phyloP scores from a whole-genome alignment of 2,329 filamentous ascomycete genomes.

The Tolypocladium sp. region DNA sequence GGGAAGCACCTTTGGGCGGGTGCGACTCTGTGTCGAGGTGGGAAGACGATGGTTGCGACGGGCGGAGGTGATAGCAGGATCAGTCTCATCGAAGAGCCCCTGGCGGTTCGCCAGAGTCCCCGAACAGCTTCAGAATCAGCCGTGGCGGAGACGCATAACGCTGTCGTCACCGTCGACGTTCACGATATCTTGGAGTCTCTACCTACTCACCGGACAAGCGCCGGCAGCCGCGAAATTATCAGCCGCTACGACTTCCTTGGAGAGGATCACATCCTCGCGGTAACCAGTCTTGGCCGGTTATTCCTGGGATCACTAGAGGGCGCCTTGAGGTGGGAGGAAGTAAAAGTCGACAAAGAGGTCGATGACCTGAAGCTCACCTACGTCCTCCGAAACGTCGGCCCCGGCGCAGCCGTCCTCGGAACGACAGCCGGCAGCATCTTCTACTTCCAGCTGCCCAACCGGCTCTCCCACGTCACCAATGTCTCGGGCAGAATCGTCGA shows the following conservation, averaged over 20 bases:
- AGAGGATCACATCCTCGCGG: slow-evolving; percentile 41
- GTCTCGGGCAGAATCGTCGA: slow-evolving; percentile 42
- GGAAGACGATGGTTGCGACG: slow-evolving; percentile 46
- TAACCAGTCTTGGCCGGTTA: slow-evolving; percentile 52
- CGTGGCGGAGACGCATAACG: background rate
- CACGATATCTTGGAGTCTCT: slow-evolving; percentile 19
- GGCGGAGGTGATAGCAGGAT: slow-evolving; percentile 80
- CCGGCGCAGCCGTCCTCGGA: slow-evolving; percentile 35
- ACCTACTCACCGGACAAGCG: slow-evolving; percentile 2
- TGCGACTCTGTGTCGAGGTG: slow-evolving; percentile 26
- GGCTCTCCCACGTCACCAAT: slow-evolving; percentile 24
- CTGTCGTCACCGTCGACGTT: slow-evolving; percentile 18
- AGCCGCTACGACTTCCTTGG: slow-evolving; percentile 56
- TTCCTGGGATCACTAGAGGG: slow-evolving; percentile 33
- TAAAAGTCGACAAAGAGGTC: slow-evolving; percentile 22
- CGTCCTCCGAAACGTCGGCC: slow-evolving; percentile 30
- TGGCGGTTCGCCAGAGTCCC: background rate
- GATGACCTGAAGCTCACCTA: slow-evolving; percentile 37
- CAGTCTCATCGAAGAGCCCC: slow-evolving; percentile 31
- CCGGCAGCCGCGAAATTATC: slow-evolving; percentile 31
- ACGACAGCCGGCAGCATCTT: slow-evolving; percentile 40
- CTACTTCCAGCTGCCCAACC: slow-evolving; percentile 23
- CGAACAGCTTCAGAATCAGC: background rate
- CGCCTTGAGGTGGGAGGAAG: slow-evolving; percentile 31
- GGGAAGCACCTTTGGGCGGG: slow-evolving; percentile 91